Conservation (phyloP, 495 filamentous ascomycete species). For the Haplographium delicatum region DNA sequence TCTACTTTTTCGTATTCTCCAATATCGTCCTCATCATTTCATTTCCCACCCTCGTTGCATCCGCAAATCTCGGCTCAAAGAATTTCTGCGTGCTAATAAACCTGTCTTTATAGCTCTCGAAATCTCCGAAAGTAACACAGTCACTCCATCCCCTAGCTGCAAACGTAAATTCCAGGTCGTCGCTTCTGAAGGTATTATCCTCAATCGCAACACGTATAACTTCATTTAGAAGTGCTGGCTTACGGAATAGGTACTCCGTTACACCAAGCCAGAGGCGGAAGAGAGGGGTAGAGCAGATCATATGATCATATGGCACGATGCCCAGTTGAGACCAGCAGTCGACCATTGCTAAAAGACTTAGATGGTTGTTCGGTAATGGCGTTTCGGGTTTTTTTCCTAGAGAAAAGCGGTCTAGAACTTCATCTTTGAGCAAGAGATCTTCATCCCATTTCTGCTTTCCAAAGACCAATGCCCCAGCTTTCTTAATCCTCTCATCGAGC, state of each 20-base stretch:
- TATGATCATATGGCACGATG: slow-evolving; percentile 96
- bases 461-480: slow-evolving; percentile 79
- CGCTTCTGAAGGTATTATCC: slow-evolving; percentile 79
- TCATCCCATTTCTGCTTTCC: slow-evolving; percentile 45
- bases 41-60: slow-evolving; percentile 81
- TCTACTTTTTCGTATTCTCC: slow-evolving; percentile 59
- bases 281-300: slow-evolving; percentile 98
- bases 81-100: slow-evolving; percentile 86
- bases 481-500: slow-evolving; percentile 71
- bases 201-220: slow-evolving; percentile 78
- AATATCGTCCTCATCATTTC: slow-evolving; percentile 96
- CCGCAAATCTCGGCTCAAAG: slow-evolving; percentile 82
- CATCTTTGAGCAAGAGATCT: slow-evolving; percentile 69
- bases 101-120: slow-evolving; percentile 81
- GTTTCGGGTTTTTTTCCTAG: slow-evolving; percentile 56
- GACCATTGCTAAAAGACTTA: slow-evolving; percentile 94
- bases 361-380: slow-evolving; percentile 79
- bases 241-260: slow-evolving; percentile 93
- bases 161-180: slow-evolving; percentile 96
- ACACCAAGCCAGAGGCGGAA: slow-evolving; percentile 97
- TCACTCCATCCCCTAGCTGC: slow-evolving; percentile 93
- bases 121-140: slow-evolving; percentile 83
- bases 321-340: slow-evolving; percentile 94
- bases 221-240: slow-evolving; percentile 76
- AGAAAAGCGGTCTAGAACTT: slow-evolving; percentile 82